Evolutionary conservation across 2,329 filamentous ascomycete genomes (phyloP), one percentile per base, ranked within the genome.

Genomic region (Fusarium oxysporum): DNA sequence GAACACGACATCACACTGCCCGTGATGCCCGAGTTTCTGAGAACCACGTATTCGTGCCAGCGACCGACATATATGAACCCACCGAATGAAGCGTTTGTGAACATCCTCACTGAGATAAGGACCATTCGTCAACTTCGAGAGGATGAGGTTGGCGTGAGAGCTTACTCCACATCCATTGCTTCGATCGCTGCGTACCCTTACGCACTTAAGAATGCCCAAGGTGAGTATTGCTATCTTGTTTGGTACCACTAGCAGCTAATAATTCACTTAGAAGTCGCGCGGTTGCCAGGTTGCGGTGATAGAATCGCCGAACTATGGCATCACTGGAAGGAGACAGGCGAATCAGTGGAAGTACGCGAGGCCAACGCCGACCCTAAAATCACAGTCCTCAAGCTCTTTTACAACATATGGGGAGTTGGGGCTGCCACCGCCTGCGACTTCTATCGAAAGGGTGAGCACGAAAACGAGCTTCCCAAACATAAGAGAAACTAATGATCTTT

Each of bases 361-460:
- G 88, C 93, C 3, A 87, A 92, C 56, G 82, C 83, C 1, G 91
- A 97, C 73, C 84, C 89, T 17, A 89, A 87, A 64, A 85, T 96
- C 65, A 85, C 86, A 25, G 86, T 91, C 1, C 82, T 98, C 7
- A 86, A 89, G 48, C 80, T 87, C 1, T 98, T 98, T 81, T 93
- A 93, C 82, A 86, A 92, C 8, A 97, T 98, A 64, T 97, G 94
- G 93, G 96, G 95, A n/a, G 94, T 98, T 1, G 96, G 93, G 1
- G 92, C 92, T 5, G 90, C 90, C 17, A 96, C 92, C 0, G 95
- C 96, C 0, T 87, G 92, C 21, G 89, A 95, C 2, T 97, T 97
- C 76, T 96, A 95, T 80, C 87, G 89, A 21, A 90, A 90, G 70
- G 89, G 83, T 80, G 58, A 48, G 77, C 55, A 9, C 25, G 13